These are phyloP conservation scores for Eucalyptus sideroxylon DNA, from an alignment of 345 rosid genomes.

Conservation along the genomic window DNA sequence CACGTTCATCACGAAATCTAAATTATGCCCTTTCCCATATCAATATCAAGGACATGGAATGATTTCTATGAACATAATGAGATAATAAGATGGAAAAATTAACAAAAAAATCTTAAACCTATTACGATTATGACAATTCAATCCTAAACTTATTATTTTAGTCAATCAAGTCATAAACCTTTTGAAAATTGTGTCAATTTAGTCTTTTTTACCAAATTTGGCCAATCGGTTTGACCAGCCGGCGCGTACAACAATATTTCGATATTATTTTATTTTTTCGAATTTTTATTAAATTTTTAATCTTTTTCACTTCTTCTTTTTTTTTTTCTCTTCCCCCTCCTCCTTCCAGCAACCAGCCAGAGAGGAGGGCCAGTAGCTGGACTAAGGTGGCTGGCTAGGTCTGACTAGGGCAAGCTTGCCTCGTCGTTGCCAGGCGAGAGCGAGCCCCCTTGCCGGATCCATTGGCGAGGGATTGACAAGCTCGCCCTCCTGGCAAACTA, in stretches of 20 bases:
- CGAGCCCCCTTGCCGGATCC: no score
- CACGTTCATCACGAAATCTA: not conserved
- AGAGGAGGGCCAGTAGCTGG: accelerated
- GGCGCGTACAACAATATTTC: no score
- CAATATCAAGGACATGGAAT: not conserved
- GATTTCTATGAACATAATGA: not conserved
- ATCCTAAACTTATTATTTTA: no score
- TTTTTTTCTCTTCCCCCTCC: no score
- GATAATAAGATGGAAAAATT: not conserved
- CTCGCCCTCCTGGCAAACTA: slow-evolving; percentile 19
- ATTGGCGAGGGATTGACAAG: no score
- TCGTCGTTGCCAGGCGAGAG: accelerated
- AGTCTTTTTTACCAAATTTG: accelerated
- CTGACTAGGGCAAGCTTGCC: no score
- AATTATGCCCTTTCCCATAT: not conserved
- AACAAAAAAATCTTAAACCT: no score
- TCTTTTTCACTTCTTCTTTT: no score
- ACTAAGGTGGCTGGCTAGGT: accelerated
- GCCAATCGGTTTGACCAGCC: no score
- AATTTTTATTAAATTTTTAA: no score
- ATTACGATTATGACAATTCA: no score
- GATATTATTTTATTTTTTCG: no score
- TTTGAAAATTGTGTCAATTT: accelerated
- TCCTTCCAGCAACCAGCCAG: accelerated
- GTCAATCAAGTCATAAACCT: accelerated